Percentiles rank a stretch among this genome's conserved stretches.
phyloP scores from a whole-genome alignment of 148 eudicot species.

The Cornus suecica region DNA sequence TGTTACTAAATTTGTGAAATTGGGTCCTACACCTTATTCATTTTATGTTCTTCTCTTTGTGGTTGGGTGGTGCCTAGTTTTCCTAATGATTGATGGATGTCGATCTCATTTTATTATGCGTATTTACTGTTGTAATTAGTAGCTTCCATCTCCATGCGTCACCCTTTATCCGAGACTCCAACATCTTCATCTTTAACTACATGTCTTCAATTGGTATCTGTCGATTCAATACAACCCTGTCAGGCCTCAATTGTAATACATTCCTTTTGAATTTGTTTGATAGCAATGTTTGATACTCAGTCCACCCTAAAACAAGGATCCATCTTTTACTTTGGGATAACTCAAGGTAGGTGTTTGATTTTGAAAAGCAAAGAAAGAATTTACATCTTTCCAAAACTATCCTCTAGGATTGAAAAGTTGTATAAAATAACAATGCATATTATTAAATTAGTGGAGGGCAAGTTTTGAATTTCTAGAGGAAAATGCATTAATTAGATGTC shows the following conservation, averaged over 20 bases:
- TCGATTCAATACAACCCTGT: neutral
- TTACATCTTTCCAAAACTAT: no score
- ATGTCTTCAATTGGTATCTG: neutral
- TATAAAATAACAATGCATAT: no score
- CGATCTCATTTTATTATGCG: neutral
- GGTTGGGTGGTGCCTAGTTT: neutral
- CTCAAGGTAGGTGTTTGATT: no score
- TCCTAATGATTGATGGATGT: neutral
- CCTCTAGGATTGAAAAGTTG: no score
- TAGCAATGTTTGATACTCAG: neutral
- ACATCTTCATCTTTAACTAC: neutral
- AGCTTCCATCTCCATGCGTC: neutral
- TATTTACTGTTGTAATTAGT: neutral
- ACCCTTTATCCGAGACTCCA: neutral
- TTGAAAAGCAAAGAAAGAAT: no score
- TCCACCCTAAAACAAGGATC: neutral
- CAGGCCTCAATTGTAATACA: neutral
- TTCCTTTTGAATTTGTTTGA: neutral
- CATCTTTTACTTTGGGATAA: no score
- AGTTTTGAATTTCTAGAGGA: no score
- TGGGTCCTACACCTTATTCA: neutral
- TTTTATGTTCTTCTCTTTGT: neutral
- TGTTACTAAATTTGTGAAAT: no score
- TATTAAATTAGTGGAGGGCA: no score
- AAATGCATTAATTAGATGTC: no score